Conservation (phyloP, 2,329 filamentous ascomycete genomes). For the Teratosphaeria pseudoeucalypti region DNA sequence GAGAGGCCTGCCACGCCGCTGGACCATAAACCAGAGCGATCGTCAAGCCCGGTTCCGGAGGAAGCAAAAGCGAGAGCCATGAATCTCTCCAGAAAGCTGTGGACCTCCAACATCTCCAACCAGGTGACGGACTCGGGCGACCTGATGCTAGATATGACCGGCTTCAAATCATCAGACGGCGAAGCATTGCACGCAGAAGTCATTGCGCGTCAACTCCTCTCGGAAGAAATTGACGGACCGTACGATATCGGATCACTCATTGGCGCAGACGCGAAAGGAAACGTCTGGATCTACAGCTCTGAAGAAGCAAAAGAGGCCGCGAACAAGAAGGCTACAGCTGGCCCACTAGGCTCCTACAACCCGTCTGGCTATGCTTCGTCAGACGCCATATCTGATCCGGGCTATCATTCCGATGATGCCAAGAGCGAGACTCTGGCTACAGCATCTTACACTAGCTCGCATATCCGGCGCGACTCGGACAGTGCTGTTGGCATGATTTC, state of each 20-base stretch:
- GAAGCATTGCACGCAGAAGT: conserved; percentile 85
- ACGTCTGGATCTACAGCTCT: conserved; percentile 99
- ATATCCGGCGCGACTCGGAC: conserved; percentile 58
- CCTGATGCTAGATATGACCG: conserved; percentile 95
- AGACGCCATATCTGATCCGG: conserved; percentile 85
- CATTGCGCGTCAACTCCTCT: conserved; percentile 82
- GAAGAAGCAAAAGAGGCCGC: conserved; percentile 91
- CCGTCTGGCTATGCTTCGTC: conserved; percentile 46
- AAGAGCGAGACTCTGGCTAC: conserved; percentile 38
- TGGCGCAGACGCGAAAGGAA: conserved; percentile 88
- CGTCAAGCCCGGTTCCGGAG: conserved; percentile 39
- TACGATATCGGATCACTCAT: conserved; percentile 95
- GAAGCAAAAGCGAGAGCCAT: conserved; percentile 74
- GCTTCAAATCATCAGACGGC: conserved; percentile 88
- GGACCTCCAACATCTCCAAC: conserved; percentile 82
- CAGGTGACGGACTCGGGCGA: conserved; percentile 88
- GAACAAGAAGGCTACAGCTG: conserved; percentile 46
- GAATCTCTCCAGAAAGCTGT: conserved; percentile 75
- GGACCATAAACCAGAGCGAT: conserved; percentile 33
- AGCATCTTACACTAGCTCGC: conserved; percentile 30
- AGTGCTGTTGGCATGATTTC: conserved; percentile 57
- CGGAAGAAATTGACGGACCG: conserved; percentile 85
- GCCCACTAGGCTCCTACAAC: conserved; percentile 39
- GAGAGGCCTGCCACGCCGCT: conserved; percentile 14
- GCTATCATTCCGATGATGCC: conserved; percentile 84